A percentile compares a stretch with the other conserved stretches of the same genome.
Conservation (phyloP, 306 rosid genomes). For the Vigna radiata region DNA sequence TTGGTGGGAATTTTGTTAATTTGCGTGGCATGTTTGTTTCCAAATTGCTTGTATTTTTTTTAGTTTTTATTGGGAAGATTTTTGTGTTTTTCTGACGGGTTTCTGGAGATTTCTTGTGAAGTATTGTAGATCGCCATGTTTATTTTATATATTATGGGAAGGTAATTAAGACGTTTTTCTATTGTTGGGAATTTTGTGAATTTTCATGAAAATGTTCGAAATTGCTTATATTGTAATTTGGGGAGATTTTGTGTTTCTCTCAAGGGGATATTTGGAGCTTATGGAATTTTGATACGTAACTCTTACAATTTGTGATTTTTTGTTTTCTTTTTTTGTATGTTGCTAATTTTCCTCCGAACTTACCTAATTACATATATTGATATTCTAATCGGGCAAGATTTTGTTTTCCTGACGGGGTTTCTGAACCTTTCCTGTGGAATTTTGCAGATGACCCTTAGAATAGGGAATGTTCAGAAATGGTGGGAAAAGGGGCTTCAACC, state of each 20-base stretch:
- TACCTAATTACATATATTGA: too few species aligned
- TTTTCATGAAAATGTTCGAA: too few species aligned
- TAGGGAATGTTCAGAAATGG: constrained; percentile 82
- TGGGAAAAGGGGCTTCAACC: constrained; percentile 89
- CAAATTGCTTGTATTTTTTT: background rate
- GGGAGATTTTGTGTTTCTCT: too few species aligned
- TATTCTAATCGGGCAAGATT: background rate
- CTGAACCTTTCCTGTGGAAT: constrained; percentile 16
- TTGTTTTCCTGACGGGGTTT: constrained; percentile 18
- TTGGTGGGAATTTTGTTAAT: background rate
- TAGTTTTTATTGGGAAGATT: background rate
- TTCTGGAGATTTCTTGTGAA: background rate
- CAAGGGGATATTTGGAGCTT: too few species aligned
- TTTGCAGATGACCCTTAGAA: constrained; percentile 53
- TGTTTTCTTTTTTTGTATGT: too few species aligned
- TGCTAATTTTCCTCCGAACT: too few species aligned
- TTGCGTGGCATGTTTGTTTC: background rate
- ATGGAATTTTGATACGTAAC: too few species aligned
- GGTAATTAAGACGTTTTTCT: background rate
- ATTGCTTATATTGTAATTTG: background rate
- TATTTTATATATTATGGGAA: background rate
- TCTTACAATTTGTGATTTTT: too few species aligned
- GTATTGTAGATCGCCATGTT: background rate
- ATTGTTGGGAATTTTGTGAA: too few species aligned
- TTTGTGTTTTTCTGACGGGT: background rate